Percentiles rank a stretch among this genome's conserved stretches.
These are phyloP conservation scores for Corymbia citriodora DNA, from an alignment of 441 rosid genomes.

Conservation along the genomic window DNA sequence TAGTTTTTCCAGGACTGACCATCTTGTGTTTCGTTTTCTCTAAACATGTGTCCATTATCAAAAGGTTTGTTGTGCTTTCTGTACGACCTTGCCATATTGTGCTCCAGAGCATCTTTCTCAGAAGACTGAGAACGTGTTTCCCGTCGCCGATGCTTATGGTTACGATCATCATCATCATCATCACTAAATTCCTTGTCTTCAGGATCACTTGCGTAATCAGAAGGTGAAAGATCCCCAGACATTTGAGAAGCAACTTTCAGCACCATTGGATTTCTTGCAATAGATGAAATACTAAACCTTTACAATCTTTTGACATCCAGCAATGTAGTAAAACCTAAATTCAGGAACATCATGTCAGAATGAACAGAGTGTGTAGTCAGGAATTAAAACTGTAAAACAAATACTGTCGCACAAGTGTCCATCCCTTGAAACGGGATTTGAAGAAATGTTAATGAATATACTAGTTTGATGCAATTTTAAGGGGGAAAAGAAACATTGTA, in stretches of 20 bases:
- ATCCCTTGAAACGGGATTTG: not conserved
- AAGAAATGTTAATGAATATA: not conserved
- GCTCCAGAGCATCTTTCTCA: constrained; percentile 67
- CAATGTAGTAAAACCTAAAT: not conserved
- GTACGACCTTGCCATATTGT: constrained; percentile 46
- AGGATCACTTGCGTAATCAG: constrained; percentile 67
- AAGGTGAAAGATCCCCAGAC: constrained; percentile 54
- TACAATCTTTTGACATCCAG: not conserved
- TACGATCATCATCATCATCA: constrained; percentile 98
- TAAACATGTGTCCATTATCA: constrained; percentile 58
- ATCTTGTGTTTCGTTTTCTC: constrained; percentile 58
- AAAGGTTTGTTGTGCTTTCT: constrained; percentile 60
- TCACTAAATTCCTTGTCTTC: constrained; percentile 95
- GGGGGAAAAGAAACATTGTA: not conserved
- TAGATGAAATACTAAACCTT: not conserved
- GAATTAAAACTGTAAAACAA: not conserved
- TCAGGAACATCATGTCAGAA: not conserved
- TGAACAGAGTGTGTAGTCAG: not conserved
- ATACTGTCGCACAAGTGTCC: not conserved
- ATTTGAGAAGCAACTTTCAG: constrained; percentile 68
- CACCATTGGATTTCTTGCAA: constrained; percentile 46
- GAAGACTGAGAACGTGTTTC: constrained; percentile 65
- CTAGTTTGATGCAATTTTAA: not conserved
- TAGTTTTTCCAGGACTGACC: constrained; percentile 40
- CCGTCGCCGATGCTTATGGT: constrained; percentile 91